Evolutionary conservation across 139 green algal genomes (phyloP).

Genomic region (Chlorella sp.): DNA sequence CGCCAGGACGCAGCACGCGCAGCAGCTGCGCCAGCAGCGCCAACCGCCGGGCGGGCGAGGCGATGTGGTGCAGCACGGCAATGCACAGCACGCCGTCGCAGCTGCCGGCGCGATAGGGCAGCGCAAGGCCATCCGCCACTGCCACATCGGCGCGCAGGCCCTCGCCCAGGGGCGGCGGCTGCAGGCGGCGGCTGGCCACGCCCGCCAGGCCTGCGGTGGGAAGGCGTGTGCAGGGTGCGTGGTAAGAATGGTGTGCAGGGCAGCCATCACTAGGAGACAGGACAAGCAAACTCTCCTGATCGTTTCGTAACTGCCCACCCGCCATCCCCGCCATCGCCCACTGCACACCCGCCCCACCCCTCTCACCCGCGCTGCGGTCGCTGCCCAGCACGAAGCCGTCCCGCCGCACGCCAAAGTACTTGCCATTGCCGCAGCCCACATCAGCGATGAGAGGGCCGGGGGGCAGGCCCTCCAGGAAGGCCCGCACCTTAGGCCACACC

Average conservation of each 20-base stretch:
- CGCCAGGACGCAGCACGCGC: slow-evolving; percentile 72
- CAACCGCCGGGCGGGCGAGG: slow-evolving; percentile 64
- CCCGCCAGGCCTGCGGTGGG: slow-evolving; percentile 55
- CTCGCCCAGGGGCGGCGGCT: background rate
- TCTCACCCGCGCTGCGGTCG: slow-evolving; percentile 74
- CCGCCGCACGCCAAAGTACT: slow-evolving; percentile 89
- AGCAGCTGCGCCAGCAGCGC: slow-evolving; percentile 80
- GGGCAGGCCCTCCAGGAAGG: slow-evolving; percentile 85
- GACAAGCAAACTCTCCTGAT: background rate
- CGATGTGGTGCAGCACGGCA: slow-evolving; percentile 96
- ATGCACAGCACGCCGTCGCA: slow-evolving; percentile 95
- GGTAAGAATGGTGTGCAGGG: slow-evolving; percentile 7
- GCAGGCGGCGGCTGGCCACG: slow-evolving; percentile 56
- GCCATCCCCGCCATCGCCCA: background rate
- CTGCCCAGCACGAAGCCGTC: slow-evolving; percentile 80
- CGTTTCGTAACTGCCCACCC: background rate
- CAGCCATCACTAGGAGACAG: background rate
- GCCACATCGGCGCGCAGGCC: slow-evolving; percentile 73
- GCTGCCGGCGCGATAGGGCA: slow-evolving; percentile 73
- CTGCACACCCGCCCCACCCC: background rate
- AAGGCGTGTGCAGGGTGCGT: background rate
- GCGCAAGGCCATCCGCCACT: slow-evolving; percentile 80
- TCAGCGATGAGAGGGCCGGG: slow-evolving; percentile 80
- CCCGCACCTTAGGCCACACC: slow-evolving; percentile 87
- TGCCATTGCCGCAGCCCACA: slow-evolving; percentile 98